Conservation (phyloP, 352 stramenopile genomes). For the Phytophthora europaea region DNA sequence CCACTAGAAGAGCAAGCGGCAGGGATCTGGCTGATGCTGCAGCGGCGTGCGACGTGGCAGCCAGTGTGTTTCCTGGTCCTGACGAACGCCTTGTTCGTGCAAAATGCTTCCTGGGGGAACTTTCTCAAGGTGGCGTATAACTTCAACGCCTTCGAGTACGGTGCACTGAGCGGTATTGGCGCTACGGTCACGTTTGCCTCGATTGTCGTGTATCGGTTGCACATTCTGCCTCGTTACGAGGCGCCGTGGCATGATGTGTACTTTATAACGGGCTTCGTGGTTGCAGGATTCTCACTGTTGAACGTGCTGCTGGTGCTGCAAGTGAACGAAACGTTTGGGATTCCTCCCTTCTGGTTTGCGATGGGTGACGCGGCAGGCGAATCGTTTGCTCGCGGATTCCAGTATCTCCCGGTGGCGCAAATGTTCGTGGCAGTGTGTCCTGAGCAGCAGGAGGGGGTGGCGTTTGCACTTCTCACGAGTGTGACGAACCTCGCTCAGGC, state of each 20-base stretch:
- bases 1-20: slow-evolving; percentile 48
- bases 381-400: slow-evolving; percentile 79
- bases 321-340: slow-evolving; percentile 67
- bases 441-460: slow-evolving; percentile 77
- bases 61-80: slow-evolving; percentile 76
- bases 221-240: slow-evolving; percentile 52
- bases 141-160: slow-evolving; percentile 86
- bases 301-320: slow-evolving; percentile 77
- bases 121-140: slow-evolving; percentile 76
- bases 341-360: slow-evolving; percentile 83
- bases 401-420: slow-evolving; percentile 81
- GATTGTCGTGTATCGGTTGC: slow-evolving; percentile 64
- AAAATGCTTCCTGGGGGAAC: slow-evolving; percentile 87
- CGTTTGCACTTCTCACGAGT: slow-evolving; percentile 83
- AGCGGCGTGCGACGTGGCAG: slow-evolving; percentile 80
- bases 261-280: slow-evolving; percentile 63
- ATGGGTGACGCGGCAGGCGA: slow-evolving; percentile 74
- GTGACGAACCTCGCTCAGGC: slow-evolving; percentile 78
- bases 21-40: slow-evolving; percentile 71
- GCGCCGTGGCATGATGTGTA: slow-evolving; percentile 76
- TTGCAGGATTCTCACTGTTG: slow-evolving; percentile 72
- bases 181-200: slow-evolving; percentile 74
- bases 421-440: slow-evolving; percentile 85
- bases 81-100: slow-evolving; percentile 69
- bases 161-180: slow-evolving; percentile 71